phyloP scores from a whole-genome alignment of 257 asterid species.

The Rubia yunnanensis region DNA sequence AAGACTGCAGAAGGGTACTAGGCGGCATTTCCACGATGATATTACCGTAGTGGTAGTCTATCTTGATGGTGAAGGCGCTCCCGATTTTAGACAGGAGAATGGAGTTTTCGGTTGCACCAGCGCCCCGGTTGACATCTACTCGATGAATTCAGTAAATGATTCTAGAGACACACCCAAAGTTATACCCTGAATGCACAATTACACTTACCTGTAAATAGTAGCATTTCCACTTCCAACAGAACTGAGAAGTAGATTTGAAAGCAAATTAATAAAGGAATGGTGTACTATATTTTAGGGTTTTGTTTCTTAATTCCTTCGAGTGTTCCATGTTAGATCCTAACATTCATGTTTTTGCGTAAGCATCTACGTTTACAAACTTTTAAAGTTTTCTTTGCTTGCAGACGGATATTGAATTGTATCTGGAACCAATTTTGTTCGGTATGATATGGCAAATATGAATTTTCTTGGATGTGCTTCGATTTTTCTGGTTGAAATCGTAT shows the following conservation, averaged over 20 bases:
- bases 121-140: conserved; percentile 28
- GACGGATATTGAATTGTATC: too few relatives aligned
- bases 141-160: conserved; percentile 21
- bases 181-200: not conserved
- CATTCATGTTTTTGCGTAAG: not conserved
- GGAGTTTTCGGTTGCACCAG: conserved; percentile 12
- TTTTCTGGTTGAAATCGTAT: too few relatives aligned
- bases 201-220: conserved; percentile 12
- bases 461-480: too few relatives aligned
- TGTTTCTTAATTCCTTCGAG: not conserved
- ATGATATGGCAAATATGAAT: not conserved
- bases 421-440: not conserved
- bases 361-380: not conserved
- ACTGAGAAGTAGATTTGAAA: not conserved
- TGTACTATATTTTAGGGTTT: conserved; percentile 11
- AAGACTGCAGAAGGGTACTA: conserved; percentile 24
- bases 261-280: not conserved
- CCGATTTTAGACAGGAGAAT: conserved; percentile 10
- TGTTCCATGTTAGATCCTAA: conserved; percentile 6
- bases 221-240: not conserved
- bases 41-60: conserved; percentile 30
- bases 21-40: conserved; percentile 35
- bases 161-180: conserved; percentile 8
- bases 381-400: not conserved
- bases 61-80: conserved; percentile 22